Evolutionary conservation across 345 rosid genomes (phyloP).

Genomic region (Eutrema heterophyllum): DNA sequence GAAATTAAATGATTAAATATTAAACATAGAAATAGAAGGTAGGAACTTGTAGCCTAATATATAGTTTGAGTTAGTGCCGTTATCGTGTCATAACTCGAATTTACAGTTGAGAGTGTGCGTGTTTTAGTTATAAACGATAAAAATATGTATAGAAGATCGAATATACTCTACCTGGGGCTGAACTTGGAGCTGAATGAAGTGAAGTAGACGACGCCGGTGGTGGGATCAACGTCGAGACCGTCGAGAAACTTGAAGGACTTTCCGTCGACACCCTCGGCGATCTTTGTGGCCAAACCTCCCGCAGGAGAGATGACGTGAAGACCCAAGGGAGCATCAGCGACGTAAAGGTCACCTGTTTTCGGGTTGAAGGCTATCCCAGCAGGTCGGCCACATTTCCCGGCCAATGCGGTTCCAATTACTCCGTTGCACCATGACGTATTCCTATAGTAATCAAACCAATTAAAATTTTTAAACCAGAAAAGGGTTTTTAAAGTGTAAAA

Average conservation of each 20-base stretch:
- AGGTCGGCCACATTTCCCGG: constrained; percentile 39
- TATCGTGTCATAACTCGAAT: background rate
- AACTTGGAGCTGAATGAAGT: constrained; percentile 39
- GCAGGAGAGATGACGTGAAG: constrained; percentile 32
- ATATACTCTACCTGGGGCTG: background rate
- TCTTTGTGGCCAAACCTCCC: constrained; percentile 39
- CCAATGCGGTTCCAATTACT: constrained; percentile 18
- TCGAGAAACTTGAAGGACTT: constrained; percentile 34
- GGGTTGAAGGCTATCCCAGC: constrained; percentile 36
- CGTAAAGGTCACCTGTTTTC: constrained; percentile 34
- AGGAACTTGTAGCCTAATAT: background rate
- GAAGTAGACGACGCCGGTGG: constrained; percentile 36
- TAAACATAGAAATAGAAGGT: background rate
- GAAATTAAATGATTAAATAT: background rate
- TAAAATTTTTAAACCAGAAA: background rate
- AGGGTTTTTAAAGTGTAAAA: background rate
- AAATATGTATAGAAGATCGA: background rate
- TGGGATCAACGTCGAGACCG: constrained; percentile 40
- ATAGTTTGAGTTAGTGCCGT: background rate
- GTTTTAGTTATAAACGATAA: background rate
- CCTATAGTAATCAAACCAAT: background rate
- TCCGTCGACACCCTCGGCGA: constrained; percentile 32
- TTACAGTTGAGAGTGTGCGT: background rate
- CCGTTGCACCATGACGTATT: constrained; percentile 29
- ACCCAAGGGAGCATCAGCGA: constrained; percentile 49